Evolutionary conservation across 352 stramenopile genomes (phyloP).

Genomic region (Peronospora destructor): DNA sequence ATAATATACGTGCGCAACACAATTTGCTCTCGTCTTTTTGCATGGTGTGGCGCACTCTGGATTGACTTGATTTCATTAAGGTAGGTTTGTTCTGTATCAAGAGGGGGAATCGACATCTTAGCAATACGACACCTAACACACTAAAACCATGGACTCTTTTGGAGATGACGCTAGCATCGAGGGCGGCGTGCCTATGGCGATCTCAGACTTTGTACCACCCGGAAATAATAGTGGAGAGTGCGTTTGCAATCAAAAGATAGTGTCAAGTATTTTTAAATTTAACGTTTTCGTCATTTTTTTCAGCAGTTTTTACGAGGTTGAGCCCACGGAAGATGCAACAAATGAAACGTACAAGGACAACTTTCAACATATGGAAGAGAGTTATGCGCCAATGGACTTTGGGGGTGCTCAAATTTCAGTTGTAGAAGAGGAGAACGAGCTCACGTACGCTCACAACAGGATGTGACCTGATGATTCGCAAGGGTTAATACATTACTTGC

Average conservation of each 20-base stretch:
- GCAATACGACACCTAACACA: not conserved
- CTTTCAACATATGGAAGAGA: slow-evolving; percentile 20
- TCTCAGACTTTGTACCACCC: slow-evolving; percentile 58
- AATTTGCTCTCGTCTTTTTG: too few species aligned
- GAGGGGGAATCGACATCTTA: slow-evolving; percentile 6
- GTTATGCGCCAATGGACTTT: slow-evolving; percentile 25
- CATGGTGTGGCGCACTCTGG: slow-evolving; percentile 9
- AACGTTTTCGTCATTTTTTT: not conserved
- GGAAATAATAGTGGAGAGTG: slow-evolving; percentile 47
- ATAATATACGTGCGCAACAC: not conserved
- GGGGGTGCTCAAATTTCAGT: slow-evolving; percentile 33
- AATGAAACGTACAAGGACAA: slow-evolving; percentile 13
- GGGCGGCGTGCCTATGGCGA: slow-evolving; percentile 30
- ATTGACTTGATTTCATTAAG: slow-evolving; percentile 11
- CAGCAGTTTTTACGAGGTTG: slow-evolving; percentile 60
- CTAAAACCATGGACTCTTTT: slow-evolving; percentile 52
- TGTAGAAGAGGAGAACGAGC: slow-evolving; percentile 64
- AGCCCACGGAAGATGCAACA: slow-evolving; percentile 26
- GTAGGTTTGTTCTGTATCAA: too few species aligned
- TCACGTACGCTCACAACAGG: slow-evolving; percentile 40
- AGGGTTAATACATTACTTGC: not conserved
- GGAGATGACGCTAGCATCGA: slow-evolving; percentile 31
- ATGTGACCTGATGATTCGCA: not conserved
- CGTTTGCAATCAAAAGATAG: slow-evolving; percentile 6
- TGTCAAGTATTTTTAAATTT: not conserved